Base-by-base conservation (phyloP, 768 basidiomycete species). In the Albatrellus ellisii region DNA sequence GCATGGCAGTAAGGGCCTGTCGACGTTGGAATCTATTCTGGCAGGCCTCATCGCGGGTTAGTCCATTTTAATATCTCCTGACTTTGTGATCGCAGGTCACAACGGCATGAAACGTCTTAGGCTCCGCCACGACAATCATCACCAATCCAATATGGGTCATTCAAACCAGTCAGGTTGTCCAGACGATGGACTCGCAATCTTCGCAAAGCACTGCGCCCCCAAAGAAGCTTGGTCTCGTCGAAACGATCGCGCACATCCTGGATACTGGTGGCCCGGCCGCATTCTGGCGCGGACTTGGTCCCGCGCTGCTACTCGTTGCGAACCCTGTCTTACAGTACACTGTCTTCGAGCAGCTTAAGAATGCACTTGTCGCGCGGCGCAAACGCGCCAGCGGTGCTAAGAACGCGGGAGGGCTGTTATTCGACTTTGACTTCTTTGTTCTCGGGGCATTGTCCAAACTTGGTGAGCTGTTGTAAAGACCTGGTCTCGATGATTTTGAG, bases 141-240 rank as follows among this genome's bases (percentile, higher is more conserved):
- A 84, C 78, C 57, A 97, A 98, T 61, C 94, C 94, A 2, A 82
- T 98, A 46, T 99, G 95, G 95, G 90, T 95, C 36, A 69, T 98
- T 17, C 91, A 98, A 58, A 90, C 89, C 4, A 80, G 81, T 6
- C 90, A 94, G 58, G 79, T 84, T 7, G 79, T 83, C 25, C 71
- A 67, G 38, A 76, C 73, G 26, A 59, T 76, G 59, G 56, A 67
- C 35, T 44, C 28, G 2, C 36, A n/a, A 39, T 21, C 48, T n/a
- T 28, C 59, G 5, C 57, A 58, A 17, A n/a, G n/a, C n/a, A n/a
- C n/a, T n/a, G 45, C 52, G 7, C 45, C 60, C 6, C 56, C 62
- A 36, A 70, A 64, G 55, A 76, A 74, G 46, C 71, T 79, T 18
- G 70, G 77, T 10, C 66, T 84, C 41, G 43, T 78, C 14, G 72